Evolutionary conservation across 176 grass and related monocot species (phyloP), one percentile per base, ranked within the genome.

Genomic region (Aegilops tauschii): DNA sequence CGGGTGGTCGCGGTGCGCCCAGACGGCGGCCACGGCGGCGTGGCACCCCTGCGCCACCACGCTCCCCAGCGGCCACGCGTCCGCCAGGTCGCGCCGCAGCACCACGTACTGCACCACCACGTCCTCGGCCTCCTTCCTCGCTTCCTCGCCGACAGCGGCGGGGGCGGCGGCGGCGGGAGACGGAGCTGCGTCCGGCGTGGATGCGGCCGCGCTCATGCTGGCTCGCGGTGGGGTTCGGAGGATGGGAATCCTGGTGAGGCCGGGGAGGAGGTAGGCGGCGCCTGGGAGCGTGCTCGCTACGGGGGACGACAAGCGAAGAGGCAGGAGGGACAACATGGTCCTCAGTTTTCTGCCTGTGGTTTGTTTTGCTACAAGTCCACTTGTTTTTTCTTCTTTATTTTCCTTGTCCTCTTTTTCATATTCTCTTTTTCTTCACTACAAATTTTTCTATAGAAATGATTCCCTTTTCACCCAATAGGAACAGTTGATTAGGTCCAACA

Each of bases 51-150:
- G 94, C 17, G 90, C 82, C 69, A 99, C 90, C 64, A 99, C 82
- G 80, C 92, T 99, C 14, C 97, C 97, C 58, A 96, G 89, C 23
- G 97, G 92, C 92, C 97, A 99, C 66, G 92, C 69, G 80, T 94
- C 92, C 50, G 92, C 93, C 68, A 96, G 92, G 81, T 96, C 94
- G 54, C 94, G 97, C 67, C 94, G 90, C 23, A 96, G 84, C 78
- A 99, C 94, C 58, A 99, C 90, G 92, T 96, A 96, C 85, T 96
- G 92, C 42, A 94, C 94, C 73, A 96, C 49, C 80, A 93, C 92
- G 30, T 93, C 92, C 36, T 78, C 75, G 40, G n/a, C 61, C 56
- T 73, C 73, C 72, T 73, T 71, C 16, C 4, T 59, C 1, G 3
- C 10, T 31, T 58, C 90, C 18, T 81, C 92, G 36, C 49, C 56